Evolutionary conservation across 768 basidiomycete species (phyloP).

Genomic region (Zangia roseola): DNA sequence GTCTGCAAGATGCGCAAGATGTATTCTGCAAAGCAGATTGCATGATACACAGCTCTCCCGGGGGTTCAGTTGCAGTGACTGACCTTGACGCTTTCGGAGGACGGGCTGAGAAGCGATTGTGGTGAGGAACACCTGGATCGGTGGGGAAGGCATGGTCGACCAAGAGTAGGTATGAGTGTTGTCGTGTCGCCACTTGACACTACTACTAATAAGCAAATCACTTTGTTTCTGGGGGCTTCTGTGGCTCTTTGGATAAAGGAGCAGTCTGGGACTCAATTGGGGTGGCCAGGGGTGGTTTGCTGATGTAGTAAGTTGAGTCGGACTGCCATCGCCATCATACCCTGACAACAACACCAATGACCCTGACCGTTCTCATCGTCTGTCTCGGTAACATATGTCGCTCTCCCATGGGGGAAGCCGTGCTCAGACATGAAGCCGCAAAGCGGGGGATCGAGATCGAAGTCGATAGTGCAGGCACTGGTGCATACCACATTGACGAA

Average conservation of each 20-base stretch:
- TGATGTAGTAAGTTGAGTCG: too few relatives aligned
- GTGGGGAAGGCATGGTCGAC: constrained; percentile 69
- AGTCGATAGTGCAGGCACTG: constrained; percentile 86
- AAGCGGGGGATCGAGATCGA: constrained; percentile 63
- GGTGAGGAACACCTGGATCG: constrained; percentile 79
- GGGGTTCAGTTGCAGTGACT: constrained; percentile 1
- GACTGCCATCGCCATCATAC: too few relatives aligned
- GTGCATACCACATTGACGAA: constrained; percentile 80
- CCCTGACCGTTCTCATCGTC: constrained; percentile 65
- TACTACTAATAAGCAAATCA: too few relatives aligned
- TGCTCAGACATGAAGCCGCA: constrained; percentile 65
- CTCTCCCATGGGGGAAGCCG: constrained; percentile 91
- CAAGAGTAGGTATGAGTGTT: too few relatives aligned
- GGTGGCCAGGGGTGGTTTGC: too few relatives aligned
- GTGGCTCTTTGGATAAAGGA: too few relatives aligned
- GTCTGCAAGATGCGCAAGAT: constrained; percentile 78
- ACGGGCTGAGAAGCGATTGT: constrained; percentile 82
- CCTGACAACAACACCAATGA: constrained; percentile 23
- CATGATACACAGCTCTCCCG: neutral
- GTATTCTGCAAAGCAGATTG: constrained; percentile 53
- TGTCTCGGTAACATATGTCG: constrained; percentile 87
- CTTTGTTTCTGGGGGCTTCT: too few relatives aligned
- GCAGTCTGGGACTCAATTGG: too few relatives aligned
- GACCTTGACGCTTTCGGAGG: constrained; percentile 79
- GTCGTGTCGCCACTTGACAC: too few relatives aligned